Evolutionary conservation across 805 yeast genomes (phyloP), one percentile per base, ranked within the genome.

Genomic region (Saccharomycopsis sp.): DNA sequence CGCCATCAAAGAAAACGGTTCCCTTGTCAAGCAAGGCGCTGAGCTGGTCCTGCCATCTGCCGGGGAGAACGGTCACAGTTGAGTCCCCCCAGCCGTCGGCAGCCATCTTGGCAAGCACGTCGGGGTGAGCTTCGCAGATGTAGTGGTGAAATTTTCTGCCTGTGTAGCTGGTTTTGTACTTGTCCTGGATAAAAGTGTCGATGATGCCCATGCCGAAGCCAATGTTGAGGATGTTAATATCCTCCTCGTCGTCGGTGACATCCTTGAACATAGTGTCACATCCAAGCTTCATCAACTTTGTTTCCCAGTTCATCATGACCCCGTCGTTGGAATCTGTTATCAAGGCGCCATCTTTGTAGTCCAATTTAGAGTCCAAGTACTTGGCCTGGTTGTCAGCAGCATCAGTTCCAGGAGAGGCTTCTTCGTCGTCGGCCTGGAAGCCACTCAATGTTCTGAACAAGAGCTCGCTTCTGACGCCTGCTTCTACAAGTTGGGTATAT

Each of bases 121-220:
- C 94, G 2, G 96, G 96, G 55, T 88, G 97, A 0, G 96, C 96
- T 58, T 88, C 97, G 45, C 85, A 78, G 31, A 88, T 89, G 58
- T 85, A 88, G 57, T 88, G 97, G 47, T 68, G 71, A 3, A 74
- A 64, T 17, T 88, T 89, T 4, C 15, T 21, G 18, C 26, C 12
- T 10, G 46, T 27, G 13, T 38, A n/a, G 9, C 18, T 36, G 15
- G 52, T 53, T 33, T 59, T 62, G 13, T 48, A 51, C n/a, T 55
- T 55, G 2, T 59, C 60, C 54, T 81, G 81, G 45, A 88, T 82
- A 70, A 79, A 75, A 1, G 74, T 63, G 57, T 88, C 97, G 40
- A 88, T 87, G 40, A 88, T 89, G 2, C 97, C 97, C 96, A 88
- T 85, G 2, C 97, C 97, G 57, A 89, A 88, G 0, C 97, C 97